Conservation (phyloP, 2,329 filamentous ascomycete genomes). For the Aspergillus sojae region DNA sequence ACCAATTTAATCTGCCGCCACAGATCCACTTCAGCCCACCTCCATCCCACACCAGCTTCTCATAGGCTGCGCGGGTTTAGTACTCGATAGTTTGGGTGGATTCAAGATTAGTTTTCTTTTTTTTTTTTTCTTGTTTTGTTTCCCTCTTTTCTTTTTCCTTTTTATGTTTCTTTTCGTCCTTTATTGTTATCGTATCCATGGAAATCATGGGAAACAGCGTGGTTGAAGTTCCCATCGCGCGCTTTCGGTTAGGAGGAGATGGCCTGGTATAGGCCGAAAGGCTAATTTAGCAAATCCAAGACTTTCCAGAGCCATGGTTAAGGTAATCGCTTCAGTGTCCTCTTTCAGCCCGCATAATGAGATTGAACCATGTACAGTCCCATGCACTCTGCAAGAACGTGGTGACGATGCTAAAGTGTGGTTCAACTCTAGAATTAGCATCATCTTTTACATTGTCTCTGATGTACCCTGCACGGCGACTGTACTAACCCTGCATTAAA, state of each 20-base stretch:
- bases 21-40: slow-evolving; percentile 7
- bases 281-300: neutral
- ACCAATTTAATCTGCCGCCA: neutral
- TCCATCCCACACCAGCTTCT: neutral
- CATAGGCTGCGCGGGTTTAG: slow-evolving; percentile 3
- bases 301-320: neutral
- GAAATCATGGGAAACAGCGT: neutral
- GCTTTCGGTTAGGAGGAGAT: neutral
- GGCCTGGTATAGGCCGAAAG: neutral
- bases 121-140: too few relatives aligned
- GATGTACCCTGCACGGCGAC: neutral
- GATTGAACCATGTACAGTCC: neutral
- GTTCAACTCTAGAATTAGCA: neutral
- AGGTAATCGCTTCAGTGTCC: neutral
- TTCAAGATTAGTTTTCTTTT: neutral
- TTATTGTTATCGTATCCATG: neutral
- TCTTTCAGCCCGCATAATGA: neutral
- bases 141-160: neutral
- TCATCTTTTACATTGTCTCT: neutral
- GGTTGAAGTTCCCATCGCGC: neutral
- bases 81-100: neutral
- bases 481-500: neutral
- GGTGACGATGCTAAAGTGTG: neutral
- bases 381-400: neutral
- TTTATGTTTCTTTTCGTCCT: too few relatives aligned